These are phyloP conservation scores for Globisporangium mamillatum DNA, from an alignment of 352 stramenopile genomes.

Conservation along the genomic window DNA sequence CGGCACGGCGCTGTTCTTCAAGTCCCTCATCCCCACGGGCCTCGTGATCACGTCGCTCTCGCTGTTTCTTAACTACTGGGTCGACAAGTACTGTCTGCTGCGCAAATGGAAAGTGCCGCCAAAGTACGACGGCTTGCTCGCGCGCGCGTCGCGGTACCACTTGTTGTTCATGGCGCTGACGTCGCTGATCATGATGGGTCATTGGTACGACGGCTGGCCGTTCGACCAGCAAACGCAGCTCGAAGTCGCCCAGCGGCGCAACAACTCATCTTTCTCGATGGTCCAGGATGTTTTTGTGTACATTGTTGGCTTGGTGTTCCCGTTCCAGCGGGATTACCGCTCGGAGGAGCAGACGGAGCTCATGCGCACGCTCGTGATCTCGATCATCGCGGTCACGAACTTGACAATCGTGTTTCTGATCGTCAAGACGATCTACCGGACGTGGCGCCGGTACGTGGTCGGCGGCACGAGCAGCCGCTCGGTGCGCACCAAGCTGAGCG, in stretches of 20 bases:
- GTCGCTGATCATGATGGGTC: constrained; percentile 71
- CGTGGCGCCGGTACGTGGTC: constrained; percentile 39
- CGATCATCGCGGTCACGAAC: constrained; percentile 39
- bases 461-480: constrained; percentile 23
- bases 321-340: constrained; percentile 43
- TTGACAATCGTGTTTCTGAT: constrained; percentile 31
- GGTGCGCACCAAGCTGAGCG: constrained; percentile 31
- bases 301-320: constrained; percentile 46
- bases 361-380: constrained; percentile 37
- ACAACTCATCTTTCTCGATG: constrained; percentile 14
- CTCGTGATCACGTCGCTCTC: constrained; percentile 62
- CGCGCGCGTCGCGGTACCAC: constrained; percentile 60
- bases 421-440: constrained; percentile 32
- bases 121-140: constrained; percentile 59
- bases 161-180: constrained; percentile 59
- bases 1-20: constrained; percentile 65
- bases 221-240: constrained; percentile 47
- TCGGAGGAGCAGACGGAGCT: constrained; percentile 32
- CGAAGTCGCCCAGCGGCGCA: constrained; percentile 26
- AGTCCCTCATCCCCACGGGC: constrained; percentile 58
- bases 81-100: constrained; percentile 81
- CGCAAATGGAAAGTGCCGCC: constrained; percentile 71
- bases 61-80: constrained; percentile 77
- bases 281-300: constrained; percentile 29
- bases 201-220: constrained; percentile 80